phyloP scores from a whole-genome alignment of 1,284 basidiomycete genomes.

The Coriolopsis trogii region DNA sequence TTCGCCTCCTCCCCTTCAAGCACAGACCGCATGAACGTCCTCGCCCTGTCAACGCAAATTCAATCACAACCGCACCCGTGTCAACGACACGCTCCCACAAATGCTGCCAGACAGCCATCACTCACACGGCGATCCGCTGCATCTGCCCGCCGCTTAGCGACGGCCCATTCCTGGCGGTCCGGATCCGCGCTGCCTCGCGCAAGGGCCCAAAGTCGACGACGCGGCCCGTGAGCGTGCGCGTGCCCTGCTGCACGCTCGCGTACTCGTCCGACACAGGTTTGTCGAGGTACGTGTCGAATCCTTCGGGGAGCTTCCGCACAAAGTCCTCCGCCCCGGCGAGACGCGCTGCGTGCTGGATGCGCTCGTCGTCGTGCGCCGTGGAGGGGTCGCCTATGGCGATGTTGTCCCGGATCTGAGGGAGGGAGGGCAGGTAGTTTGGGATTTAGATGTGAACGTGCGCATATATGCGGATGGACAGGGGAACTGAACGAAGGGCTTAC shows the following conservation, averaged over 20 bases:
- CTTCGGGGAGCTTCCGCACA: conserved; percentile 62
- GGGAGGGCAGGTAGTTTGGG: not conserved
- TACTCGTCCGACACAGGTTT: conserved; percentile 71
- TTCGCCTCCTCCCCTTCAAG: conserved; percentile 44
- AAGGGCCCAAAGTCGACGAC: conserved; percentile 55
- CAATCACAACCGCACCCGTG: too few relatives aligned
- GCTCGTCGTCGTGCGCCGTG: conserved; percentile 50
- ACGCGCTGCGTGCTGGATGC: conserved; percentile 62
- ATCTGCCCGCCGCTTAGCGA: conserved; percentile 74
- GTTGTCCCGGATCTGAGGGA: conserved; percentile 80
- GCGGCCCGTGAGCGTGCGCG: conserved; percentile 60
- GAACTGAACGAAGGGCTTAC: conserved; percentile 40
- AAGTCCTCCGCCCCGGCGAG: conserved; percentile 71
- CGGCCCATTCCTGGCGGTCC: conserved; percentile 41
- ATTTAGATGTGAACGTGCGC: too few relatives aligned
- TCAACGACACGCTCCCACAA: too few relatives aligned
- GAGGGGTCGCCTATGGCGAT: conserved; percentile 70
- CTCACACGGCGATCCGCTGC: conserved; percentile 76
- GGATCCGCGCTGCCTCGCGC: conserved; percentile 45
- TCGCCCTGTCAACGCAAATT: conserved; percentile 51
- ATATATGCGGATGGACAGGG: too few relatives aligned
- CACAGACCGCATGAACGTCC: conserved; percentile 77
- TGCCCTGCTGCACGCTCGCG: conserved; percentile 62
- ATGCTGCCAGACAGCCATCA: conserved; percentile 5
- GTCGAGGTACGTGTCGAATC: conserved; percentile 70